phyloP scores from a whole-genome alignment of 2,329 filamentous ascomycete species.

The Clonostachys rhizophaga region DNA sequence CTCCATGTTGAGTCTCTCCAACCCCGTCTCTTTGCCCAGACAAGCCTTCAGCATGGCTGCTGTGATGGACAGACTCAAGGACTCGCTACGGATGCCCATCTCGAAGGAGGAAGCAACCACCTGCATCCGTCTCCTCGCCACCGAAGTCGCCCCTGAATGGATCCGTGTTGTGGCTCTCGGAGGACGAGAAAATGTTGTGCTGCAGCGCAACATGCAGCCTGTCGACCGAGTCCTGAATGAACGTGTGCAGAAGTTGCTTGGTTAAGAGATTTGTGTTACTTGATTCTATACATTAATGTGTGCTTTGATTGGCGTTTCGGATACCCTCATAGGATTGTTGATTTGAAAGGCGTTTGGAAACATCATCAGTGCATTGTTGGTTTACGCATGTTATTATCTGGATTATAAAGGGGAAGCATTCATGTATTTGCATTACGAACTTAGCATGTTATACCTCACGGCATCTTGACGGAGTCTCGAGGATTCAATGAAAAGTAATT shows the following conservation, averaged over 20 bases:
- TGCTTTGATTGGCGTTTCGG: too few species aligned
- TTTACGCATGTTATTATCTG: too few species aligned
- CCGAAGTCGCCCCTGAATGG: constrained; percentile 54
- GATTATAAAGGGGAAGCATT: too few species aligned
- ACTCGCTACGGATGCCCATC: constrained; percentile 57
- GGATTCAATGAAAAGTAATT: too few species aligned
- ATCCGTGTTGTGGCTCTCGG: constrained; percentile 44
- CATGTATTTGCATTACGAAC: too few species aligned
- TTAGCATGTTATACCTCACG: too few species aligned
- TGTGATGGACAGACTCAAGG: constrained; percentile 60
- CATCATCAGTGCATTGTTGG: too few species aligned
- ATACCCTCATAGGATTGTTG: too few species aligned
- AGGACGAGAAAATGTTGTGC: constrained; percentile 51
- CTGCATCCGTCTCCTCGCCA: constrained; percentile 46
- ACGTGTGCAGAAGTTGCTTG: constrained; percentile 25
- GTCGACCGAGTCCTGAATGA: constrained; percentile 27
- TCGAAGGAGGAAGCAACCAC: constrained; percentile 44
- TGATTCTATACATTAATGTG: background rate
- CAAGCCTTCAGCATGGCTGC: constrained; percentile 62
- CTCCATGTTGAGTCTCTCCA: constrained; percentile 58
- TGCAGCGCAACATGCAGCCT: constrained; percentile 39
- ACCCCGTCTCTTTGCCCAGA: constrained; percentile 40
- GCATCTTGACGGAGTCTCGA: too few species aligned
- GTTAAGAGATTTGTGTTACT: background rate
- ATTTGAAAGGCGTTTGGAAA: too few species aligned